phyloP scores from a whole-genome alignment of 352 stramenopile species.

The Globisporangium takayamanum region DNA sequence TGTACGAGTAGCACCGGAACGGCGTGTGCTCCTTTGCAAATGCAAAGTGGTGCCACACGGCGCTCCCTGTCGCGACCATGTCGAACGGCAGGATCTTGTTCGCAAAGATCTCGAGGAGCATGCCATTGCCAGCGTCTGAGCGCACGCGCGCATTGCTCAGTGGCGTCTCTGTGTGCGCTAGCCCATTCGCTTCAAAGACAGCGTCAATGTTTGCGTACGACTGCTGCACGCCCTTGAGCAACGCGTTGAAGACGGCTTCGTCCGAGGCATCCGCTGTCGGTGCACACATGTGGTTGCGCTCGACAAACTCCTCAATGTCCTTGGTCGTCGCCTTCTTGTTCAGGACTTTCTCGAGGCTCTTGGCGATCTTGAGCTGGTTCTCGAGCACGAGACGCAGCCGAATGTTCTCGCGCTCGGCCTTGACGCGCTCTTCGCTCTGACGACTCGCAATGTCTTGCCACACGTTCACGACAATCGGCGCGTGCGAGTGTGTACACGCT shows the following conservation, averaged over 20 bases:
- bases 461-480: conserved; percentile 16
- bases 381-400: conserved; percentile 45
- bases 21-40: conserved; percentile 29
- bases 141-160: conserved; percentile 8
- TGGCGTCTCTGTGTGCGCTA: conserved; percentile 7
- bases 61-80: conserved; percentile 22
- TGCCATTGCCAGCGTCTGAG: conserved; percentile 6
- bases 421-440: conserved; percentile 23
- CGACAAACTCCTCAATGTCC: conserved; percentile 9
- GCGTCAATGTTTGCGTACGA: conserved; percentile 30
- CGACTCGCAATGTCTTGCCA: conserved; percentile 15
- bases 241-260: conserved; percentile 24
- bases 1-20: conserved; percentile 24
- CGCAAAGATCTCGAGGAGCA: conserved; percentile 28
- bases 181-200: conserved; percentile 20
- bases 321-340: conserved; percentile 23
- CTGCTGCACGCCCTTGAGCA: conserved; percentile 26
- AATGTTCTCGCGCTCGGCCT: conserved; percentile 51
- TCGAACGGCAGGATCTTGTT: conserved; percentile 44
- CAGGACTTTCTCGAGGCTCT: conserved; percentile 38
- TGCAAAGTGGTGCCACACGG: conserved; percentile 36
- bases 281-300: conserved; percentile 20
- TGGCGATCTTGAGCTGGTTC: conserved; percentile 55
- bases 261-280: conserved; percentile 20
- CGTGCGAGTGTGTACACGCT: neutral